A percentile compares a stretch with the other conserved stretches of the same genome.
Conservation (phyloP, 2,329 filamentous ascomycete species). For the Basipetospora chlamydospora region DNA sequence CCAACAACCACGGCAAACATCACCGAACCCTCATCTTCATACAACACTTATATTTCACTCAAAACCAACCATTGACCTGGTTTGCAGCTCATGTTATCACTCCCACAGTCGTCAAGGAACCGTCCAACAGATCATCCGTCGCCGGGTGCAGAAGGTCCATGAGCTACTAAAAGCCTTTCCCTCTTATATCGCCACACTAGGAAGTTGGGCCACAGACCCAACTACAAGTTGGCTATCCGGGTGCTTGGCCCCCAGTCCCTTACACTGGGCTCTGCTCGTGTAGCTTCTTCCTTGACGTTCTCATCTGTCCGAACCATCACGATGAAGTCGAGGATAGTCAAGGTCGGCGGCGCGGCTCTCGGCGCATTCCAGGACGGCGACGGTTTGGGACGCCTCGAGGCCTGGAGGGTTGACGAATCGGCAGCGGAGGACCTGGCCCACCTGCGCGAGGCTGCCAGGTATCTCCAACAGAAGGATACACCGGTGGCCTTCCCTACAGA, state of each 20-base stretch:
- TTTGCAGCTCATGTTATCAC: too few species aligned
- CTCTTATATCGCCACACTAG: too few species aligned
- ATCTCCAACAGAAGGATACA: constrained; percentile 48
- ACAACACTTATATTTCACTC: too few species aligned
- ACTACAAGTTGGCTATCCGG: constrained; percentile 4
- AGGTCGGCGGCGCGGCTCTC: constrained; percentile 17
- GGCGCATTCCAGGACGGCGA: constrained; percentile 18
- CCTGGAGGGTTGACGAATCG: constrained; percentile 24
- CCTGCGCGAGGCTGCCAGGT: constrained; percentile 50
- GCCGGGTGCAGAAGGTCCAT: too few species aligned
- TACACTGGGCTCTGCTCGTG: constrained; percentile 3
- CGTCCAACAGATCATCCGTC: too few species aligned
- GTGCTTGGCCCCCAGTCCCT: background rate
- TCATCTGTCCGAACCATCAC: background rate
- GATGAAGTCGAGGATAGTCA: constrained; percentile 27
- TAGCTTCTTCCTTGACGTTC: background rate
- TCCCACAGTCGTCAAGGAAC: too few species aligned
- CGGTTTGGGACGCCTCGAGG: constrained; percentile 20
- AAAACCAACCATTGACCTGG: too few species aligned
- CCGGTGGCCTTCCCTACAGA: constrained; percentile 96
- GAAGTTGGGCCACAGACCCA: too few species aligned
- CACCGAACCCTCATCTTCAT: too few species aligned
- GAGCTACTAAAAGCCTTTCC: too few species aligned
- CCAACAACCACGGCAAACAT: too few species aligned
- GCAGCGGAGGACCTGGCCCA: constrained; percentile 18